Percentiles rank a stretch among this genome's conserved stretches.
phyloP scores from a whole-genome alignment of 1,284 basidiomycete genomes.

The Melampsora abietis-canadensis region DNA sequence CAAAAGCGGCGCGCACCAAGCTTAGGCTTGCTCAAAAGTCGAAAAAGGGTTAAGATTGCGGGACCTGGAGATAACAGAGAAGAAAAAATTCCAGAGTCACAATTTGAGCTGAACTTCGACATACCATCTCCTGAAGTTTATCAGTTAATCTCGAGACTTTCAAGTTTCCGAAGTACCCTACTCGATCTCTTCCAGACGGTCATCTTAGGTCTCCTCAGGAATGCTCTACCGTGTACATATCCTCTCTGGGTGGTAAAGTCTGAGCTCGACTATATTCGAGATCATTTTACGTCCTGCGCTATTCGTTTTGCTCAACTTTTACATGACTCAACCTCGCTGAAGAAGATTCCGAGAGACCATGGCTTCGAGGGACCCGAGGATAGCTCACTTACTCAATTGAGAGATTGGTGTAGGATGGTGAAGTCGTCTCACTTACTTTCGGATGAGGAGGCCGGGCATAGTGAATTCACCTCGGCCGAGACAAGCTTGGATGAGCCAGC shows the following conservation, averaged over 20 bases:
- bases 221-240: conserved; percentile 16
- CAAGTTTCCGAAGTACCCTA: conserved; percentile 16
- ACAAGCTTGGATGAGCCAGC: conserved; percentile 26
- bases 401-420: conserved; percentile 6
- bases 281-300: conserved; percentile 8
- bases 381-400: background rate
- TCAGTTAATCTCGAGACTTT: conserved; percentile 16
- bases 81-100: background rate
- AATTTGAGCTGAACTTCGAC: background rate
- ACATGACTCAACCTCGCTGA: conserved; percentile 2
- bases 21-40: no score
- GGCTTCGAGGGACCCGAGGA: background rate
- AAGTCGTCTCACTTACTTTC: background rate
- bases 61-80: background rate
- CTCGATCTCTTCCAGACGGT: conserved; percentile 28
- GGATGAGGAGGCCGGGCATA: conserved; percentile 9
- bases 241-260: conserved; percentile 25
- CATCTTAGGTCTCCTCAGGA: conserved; percentile 14
- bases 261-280: conserved; percentile 7
- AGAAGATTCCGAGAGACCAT: conserved; percentile 4
- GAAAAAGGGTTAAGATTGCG: background rate
- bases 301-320: conserved; percentile 14
- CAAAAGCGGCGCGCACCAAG: no score
- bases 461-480: conserved; percentile 23
- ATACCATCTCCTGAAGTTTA: background rate